Evolutionary conservation across 2,329 filamentous ascomycete genomes (phyloP).

Genomic region (Aspergillus uvarum): DNA sequence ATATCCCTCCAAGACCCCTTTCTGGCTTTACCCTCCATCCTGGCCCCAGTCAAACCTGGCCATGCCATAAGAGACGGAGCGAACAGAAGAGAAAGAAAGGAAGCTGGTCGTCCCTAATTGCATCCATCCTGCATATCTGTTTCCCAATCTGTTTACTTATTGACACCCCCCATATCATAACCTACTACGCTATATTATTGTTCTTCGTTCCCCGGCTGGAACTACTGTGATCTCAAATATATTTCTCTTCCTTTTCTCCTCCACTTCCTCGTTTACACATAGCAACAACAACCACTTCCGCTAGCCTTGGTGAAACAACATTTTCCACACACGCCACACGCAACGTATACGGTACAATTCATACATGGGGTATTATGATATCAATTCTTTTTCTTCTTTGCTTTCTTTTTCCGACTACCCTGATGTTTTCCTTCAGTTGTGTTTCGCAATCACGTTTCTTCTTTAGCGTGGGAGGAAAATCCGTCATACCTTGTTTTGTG

Average conservation of each 20-base stretch:
- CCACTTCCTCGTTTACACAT: neutral
- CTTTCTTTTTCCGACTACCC: neutral
- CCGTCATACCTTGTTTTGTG: neutral
- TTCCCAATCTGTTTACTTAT: slow-evolving; percentile 2
- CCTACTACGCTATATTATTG: slow-evolving; percentile 3
- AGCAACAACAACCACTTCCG: no score
- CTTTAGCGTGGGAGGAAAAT: neutral
- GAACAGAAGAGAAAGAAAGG: neutral
- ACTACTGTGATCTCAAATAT: slow-evolving; percentile 12
- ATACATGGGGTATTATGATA: slow-evolving; percentile 7
- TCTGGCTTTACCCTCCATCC: neutral
- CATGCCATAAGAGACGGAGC: neutral
- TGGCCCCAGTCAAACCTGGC: neutral
- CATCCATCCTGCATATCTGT: slow-evolving; percentile 3
- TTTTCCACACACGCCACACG: no score
- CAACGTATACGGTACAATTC: neutral
- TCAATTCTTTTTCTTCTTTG: neutral
- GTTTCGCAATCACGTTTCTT: neutral
- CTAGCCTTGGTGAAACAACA: no score
- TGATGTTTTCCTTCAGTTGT: neutral
- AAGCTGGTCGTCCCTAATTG: neutral
- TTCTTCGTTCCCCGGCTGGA: slow-evolving; percentile 24
- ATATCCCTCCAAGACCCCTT: neutral
- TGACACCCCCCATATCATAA: neutral
- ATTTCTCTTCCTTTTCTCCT: neutral